Base-by-base conservation (phyloP, 164 flowering plant species). In the Vitis rupestris region DNA sequence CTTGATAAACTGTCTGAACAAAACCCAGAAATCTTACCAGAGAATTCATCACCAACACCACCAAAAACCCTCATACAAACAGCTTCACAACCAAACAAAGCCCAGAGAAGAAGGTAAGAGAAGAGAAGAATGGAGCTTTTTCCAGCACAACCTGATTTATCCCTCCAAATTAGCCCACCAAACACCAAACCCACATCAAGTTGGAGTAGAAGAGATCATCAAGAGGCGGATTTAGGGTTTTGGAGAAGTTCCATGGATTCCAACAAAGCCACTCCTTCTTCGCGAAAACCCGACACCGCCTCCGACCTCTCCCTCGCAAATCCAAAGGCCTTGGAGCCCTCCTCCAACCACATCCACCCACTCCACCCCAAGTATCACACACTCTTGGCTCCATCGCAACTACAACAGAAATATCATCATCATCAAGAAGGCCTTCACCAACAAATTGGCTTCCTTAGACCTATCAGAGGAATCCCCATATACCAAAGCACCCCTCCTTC, bases 81-180 rank as follows among this genome's bases (percentile, higher is more conserved):
- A 37, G 6, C 44, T 37, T 37, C 44, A 37, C 8, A 37, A 17
- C 27, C 59, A 60, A 61, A 48, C 44, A 37, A 37, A 37, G 6
- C 4, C 49, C 53, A 70, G 16, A 67, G 55, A 15, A 11, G 48
- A 54, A 59, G n/a, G 53, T 65, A 37, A 37, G 44, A 37, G 7
- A 6, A 50, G 15, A 48, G 30, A 27, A 10, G 50, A 16, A 93
- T 94, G 98, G 97, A 94, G 88, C 81, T 91, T 2, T 94, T 92
- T 56, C 95, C 97, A 50, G 90, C 98, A 61, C 97, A 90, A 76
- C 98, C 97, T 29, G 98, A 94, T 78, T 80, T 94, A 61, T 90
- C 98, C 14, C 80, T 94, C 2, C 97, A 89, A 87, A 94, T 94
- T 72, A 92, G 97, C 74, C 97, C 92, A 5, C 98, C 98, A 51